phyloP scores from a whole-genome alignment of 805 yeast species.

The Candida tibetensis region DNA sequence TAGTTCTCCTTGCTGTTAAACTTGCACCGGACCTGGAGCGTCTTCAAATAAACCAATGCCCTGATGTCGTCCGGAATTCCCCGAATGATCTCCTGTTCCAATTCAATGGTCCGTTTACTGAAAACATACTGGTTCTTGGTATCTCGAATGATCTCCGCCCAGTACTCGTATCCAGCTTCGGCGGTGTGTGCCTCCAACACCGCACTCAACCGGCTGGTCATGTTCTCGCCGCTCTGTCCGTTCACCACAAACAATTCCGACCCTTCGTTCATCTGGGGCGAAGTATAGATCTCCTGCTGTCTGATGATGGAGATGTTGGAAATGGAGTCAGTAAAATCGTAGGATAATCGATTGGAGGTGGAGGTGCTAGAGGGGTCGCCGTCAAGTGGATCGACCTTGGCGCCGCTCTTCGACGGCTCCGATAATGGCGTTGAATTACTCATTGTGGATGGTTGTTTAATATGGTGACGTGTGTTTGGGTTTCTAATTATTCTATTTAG shows the following conservation, averaged over 20 bases:
- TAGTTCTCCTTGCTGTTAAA: slow-evolving; percentile 30
- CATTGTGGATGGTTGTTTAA: neutral
- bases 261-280: slow-evolving; percentile 25
- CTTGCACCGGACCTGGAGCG: slow-evolving; percentile 28
- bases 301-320: slow-evolving; percentile 22
- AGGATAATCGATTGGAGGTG: slow-evolving; percentile 7
- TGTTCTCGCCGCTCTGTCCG: slow-evolving; percentile 2
- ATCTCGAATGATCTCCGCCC: slow-evolving; percentile 18
- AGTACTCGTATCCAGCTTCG: slow-evolving; percentile 12
- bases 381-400: neutral
- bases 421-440: neutral
- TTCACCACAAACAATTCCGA: slow-evolving; percentile 22
- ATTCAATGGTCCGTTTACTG: slow-evolving; percentile 6
- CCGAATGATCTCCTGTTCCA: slow-evolving; percentile 21
- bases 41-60: slow-evolving; percentile 31
- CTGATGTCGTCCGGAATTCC: slow-evolving; percentile 34
- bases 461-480: neutral
- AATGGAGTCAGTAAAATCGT: slow-evolving; percentile 17
- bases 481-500: no score
- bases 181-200: slow-evolving; percentile 2
- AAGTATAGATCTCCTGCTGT: slow-evolving; percentile 23
- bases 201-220: slow-evolving; percentile 3
- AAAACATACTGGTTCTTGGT: slow-evolving; percentile 13
- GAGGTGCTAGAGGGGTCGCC: neutral
- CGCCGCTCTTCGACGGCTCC: neutral